phyloP scores from a whole-genome alignment of 164 flowering plant genomes.

The Magnolia officinalis region DNA sequence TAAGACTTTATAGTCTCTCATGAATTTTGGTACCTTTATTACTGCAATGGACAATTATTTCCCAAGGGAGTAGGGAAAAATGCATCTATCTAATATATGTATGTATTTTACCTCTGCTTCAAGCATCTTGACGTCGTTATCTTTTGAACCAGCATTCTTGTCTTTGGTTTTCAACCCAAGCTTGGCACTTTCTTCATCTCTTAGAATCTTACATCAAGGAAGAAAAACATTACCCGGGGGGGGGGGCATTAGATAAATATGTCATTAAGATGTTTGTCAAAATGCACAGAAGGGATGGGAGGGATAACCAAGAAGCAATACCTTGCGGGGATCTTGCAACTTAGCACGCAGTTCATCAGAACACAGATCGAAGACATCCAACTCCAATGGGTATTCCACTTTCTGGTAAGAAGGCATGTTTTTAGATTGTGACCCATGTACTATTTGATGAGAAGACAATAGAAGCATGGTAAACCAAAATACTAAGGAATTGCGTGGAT shows the following conservation, averaged over 20 bases:
- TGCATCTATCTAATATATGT: not conserved
- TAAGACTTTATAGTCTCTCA: no score
- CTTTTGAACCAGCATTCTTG: conserved; percentile 47
- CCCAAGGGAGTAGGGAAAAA: not conserved
- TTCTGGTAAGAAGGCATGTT: conserved; percentile 42
- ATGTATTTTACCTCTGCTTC: conserved; percentile 55
- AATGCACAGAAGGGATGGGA: not conserved
- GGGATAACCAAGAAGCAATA: conserved; percentile 16
- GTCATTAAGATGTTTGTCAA: no score
- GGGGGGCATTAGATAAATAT: no score
- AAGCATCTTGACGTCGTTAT: conserved; percentile 67
- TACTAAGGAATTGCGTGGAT: not conserved
- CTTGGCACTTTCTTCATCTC: conserved; percentile 85
- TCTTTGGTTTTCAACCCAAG: conserved; percentile 59
- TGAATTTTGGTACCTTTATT: no score
- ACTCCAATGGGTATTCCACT: conserved; percentile 94
- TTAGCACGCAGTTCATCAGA: conserved; percentile 76
- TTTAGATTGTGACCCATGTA: not conserved
- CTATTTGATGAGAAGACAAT: not conserved
- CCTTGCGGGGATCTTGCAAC: conserved; percentile 86
- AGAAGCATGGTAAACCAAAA: not conserved
- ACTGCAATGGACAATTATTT: no score
- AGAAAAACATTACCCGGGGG: not conserved
- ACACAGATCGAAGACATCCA: conserved; percentile 90
- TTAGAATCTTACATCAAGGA: conserved; percentile 37